These are phyloP conservation scores for Agaricus sinodeliciosus DNA, from an alignment of 768 basidiomycete species.

Conservation along the genomic window DNA sequence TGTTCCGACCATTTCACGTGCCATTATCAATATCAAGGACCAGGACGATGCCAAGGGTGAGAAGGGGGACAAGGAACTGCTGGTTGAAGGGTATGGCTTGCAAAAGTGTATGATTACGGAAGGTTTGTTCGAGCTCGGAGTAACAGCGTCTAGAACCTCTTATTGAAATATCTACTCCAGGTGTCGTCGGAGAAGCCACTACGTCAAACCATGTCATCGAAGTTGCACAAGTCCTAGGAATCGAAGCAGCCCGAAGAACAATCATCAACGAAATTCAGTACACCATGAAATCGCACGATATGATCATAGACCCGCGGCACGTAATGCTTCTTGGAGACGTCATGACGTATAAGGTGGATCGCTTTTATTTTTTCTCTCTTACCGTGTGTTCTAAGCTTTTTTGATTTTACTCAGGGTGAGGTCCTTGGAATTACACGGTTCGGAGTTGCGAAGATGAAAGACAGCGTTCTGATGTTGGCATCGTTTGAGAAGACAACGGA, in stretches of 20 bases:
- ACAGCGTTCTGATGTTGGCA: constrained; percentile 97
- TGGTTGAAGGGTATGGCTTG: constrained; percentile 96
- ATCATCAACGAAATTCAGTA: constrained; percentile 97
- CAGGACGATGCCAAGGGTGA: constrained; percentile 73
- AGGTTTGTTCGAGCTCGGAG: constrained; percentile 39
- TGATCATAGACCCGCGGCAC: constrained; percentile 98
- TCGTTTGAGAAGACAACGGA: constrained; percentile 99
- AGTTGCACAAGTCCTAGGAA: constrained; percentile 90
- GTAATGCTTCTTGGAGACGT: constrained; percentile 98
- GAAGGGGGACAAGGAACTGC: constrained; percentile 84
- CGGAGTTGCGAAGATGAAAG: constrained; percentile 99
- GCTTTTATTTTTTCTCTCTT: not conserved
- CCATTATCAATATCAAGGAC: constrained; percentile 94
- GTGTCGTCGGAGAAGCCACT: constrained; percentile 88
- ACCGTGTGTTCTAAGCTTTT: not conserved
- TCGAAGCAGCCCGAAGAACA: constrained; percentile 90
- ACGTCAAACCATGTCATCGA: constrained; percentile 98
- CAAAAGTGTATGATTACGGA: constrained; percentile 97
- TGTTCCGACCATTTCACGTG: constrained; percentile 79
- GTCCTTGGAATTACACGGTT: constrained; percentile 98
- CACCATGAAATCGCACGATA: constrained; percentile 95
- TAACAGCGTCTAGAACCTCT: constrained; percentile 9
- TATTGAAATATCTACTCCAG: constrained; percentile 30
- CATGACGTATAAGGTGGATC: constrained; percentile 89
- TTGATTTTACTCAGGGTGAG: constrained; percentile 62